Percentiles rank a stretch among this genome's conserved stretches.
Evolutionary conservation across 176 grass and related monocot species (phyloP).

Genomic region (Triticum urartu): DNA sequence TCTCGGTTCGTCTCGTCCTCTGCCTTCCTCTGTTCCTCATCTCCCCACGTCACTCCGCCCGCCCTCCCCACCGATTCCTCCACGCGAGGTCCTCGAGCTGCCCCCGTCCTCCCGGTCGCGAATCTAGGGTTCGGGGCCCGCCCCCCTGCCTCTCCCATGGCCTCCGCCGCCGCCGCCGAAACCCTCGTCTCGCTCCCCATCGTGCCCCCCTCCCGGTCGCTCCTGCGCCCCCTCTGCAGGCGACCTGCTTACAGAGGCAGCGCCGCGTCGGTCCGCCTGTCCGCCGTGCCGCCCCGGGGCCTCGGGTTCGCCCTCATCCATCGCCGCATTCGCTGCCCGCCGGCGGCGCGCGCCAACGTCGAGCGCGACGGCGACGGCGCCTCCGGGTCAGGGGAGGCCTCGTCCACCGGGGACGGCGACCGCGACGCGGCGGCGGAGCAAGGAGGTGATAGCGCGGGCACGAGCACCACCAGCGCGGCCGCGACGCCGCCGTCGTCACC

Average conservation of each 20-base stretch:
- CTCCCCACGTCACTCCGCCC: constrained; percentile 3
- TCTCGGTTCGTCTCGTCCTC: constrained; percentile 10
- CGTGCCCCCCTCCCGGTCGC: constrained; percentile 39
- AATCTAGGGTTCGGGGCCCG: constrained; percentile 22
- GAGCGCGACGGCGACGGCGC: constrained; percentile 33
- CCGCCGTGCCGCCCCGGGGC: constrained; percentile 50
- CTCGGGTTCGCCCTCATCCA: constrained; percentile 43
- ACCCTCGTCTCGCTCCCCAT: constrained; percentile 55
- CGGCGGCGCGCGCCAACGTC: constrained; percentile 51
- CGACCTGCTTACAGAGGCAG: not conserved
- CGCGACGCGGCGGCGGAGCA: constrained; percentile 27
- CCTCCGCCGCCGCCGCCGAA: constrained; percentile 50
- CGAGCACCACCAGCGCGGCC: constrained; percentile 42
- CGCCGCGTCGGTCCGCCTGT: constrained; percentile 37
- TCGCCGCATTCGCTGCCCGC: constrained; percentile 38
- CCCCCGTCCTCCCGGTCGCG: not conserved
- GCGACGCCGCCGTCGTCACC: constrained; percentile 16
- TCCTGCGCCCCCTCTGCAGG: constrained; percentile 25
- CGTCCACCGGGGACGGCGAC: constrained; percentile 39
- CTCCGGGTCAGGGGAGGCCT: constrained; percentile 25
- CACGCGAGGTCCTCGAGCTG: not conserved
- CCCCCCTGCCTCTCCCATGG: constrained; percentile 15
- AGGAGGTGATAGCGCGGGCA: constrained; percentile 23
- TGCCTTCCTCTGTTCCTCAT: constrained; percentile 34
- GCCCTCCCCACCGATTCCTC: constrained; percentile 25